Percentiles rank a stretch among this genome's conserved stretches.
phyloP scores from a whole-genome alignment of 106 monocot genomes.

The Posidonia australis region DNA sequence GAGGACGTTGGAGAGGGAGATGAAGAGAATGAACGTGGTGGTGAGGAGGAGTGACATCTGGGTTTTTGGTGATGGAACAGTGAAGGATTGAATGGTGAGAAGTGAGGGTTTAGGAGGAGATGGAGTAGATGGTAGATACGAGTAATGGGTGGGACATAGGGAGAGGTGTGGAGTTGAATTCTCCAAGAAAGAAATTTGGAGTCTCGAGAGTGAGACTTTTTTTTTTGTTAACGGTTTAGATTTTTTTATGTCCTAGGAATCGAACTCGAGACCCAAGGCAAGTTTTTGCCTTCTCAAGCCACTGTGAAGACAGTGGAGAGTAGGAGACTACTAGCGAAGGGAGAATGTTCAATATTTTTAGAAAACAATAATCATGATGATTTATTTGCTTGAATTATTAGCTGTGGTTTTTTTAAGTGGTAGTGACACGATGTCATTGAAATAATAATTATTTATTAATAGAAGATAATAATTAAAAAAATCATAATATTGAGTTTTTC shows the following conservation, averaged over 20 bases:
- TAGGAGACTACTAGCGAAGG: background rate
- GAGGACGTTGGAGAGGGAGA: background rate
- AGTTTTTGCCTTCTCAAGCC: too few species aligned
- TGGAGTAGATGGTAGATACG: background rate
- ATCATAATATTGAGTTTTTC: too few species aligned
- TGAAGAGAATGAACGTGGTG: background rate
- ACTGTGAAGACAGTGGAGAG: background rate
- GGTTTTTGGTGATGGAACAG: background rate
- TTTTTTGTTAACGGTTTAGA: too few species aligned
- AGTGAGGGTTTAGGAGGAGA: background rate
- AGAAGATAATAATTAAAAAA: too few species aligned
- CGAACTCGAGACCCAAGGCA: too few species aligned
- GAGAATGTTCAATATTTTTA: background rate
- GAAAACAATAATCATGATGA: too few species aligned
- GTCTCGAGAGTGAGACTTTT: background rate
- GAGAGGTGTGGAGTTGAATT: background rate
- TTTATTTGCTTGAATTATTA: too few species aligned
- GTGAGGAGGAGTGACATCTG: background rate
- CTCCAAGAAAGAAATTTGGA: background rate
- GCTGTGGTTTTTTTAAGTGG: too few species aligned
- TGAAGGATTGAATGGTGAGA: background rate
- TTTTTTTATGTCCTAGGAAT: too few species aligned
- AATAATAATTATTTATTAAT: too few species aligned
- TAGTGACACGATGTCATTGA: too few species aligned
- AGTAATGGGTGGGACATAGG: background rate